Conservation (phyloP, 202 grass and related monocot species). For the Dendrocalamus latiflorus region DNA sequence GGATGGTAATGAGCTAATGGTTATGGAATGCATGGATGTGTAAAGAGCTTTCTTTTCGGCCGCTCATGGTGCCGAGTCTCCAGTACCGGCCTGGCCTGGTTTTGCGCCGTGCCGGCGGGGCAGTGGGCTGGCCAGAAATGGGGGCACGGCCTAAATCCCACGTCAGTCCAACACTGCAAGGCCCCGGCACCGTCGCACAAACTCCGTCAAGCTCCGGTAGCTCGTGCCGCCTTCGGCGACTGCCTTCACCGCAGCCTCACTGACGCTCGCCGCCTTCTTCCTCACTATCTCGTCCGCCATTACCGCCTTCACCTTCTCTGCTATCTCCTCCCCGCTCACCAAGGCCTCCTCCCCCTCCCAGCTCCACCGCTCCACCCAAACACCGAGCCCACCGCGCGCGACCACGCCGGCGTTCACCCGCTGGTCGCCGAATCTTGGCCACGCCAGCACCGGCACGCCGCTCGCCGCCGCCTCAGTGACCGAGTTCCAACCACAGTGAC, state of each 20-base stretch:
- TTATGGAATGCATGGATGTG: too few relatives aligned
- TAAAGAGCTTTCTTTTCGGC: too few relatives aligned
- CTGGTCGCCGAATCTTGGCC: conserved; percentile 51
- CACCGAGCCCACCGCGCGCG: conserved; percentile 3
- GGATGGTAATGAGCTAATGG: too few relatives aligned
- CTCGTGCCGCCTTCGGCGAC: conserved; percentile 3
- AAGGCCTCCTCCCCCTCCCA: conserved; percentile 40
- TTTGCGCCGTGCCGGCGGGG: too few relatives aligned
- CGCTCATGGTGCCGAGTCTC: too few relatives aligned
- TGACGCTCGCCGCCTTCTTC: neutral
- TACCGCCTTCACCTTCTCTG: conserved; percentile 7
- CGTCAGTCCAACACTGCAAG: too few relatives aligned
- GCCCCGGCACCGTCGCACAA: neutral
- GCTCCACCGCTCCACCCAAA: conserved; percentile 46
- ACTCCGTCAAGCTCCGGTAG: conserved; percentile 6
- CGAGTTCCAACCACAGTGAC: conserved; percentile 76
- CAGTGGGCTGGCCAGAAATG: too few relatives aligned
- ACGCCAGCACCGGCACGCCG: conserved; percentile 47
- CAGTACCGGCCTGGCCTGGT: too few relatives aligned
- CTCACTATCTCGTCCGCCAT: neutral
- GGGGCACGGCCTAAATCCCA: too few relatives aligned
- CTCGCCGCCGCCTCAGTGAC: conserved; percentile 41
- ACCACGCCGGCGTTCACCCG: conserved; percentile 46
- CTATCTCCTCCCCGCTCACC: conserved; percentile 15
- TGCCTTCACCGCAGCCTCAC: neutral